Conservation (phyloP, 305 asterid genomes). For the Striga hermonthica region DNA sequence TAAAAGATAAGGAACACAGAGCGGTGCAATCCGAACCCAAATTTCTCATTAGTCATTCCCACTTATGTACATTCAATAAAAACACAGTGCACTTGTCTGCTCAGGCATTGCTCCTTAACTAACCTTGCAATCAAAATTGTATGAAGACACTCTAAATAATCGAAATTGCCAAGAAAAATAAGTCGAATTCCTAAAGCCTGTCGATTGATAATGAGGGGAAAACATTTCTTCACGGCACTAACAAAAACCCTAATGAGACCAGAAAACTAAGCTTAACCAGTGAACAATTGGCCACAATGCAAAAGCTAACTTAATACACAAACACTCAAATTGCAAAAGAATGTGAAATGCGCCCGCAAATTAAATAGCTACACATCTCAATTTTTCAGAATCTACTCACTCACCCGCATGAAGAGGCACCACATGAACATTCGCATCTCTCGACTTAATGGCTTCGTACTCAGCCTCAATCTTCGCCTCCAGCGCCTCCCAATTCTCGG, state of each 20-base stretch:
- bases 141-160: constrained; percentile 4
- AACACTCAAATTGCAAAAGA: constrained; percentile 16
- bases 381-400: constrained; percentile 24
- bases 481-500: constrained; percentile 69
- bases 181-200: constrained; percentile 19
- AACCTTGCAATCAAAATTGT: constrained; percentile 6
- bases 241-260: constrained; percentile 31
- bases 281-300: constrained; percentile 24
- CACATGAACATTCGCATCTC: constrained; percentile 64
- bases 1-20: constrained; percentile 12
- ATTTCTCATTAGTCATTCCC: constrained; percentile 4
- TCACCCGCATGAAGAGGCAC: constrained; percentile 94
- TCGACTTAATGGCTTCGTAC: constrained; percentile 54
- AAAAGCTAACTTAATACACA: background rate
- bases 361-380: constrained; percentile 21
- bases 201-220: background rate
- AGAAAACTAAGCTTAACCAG: constrained; percentile 29
- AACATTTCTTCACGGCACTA: background rate
- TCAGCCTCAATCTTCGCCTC: constrained; percentile 81
- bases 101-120: background rate
- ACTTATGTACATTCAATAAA: too few relatives aligned
- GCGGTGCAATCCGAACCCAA: constrained; percentile 15
- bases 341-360: constrained; percentile 25
- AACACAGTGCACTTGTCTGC: too few relatives aligned
- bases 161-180: background rate